Evolutionary conservation across 2,329 filamentous ascomycete species (phyloP).

Genomic region (Fusarium goolgardi): DNA sequence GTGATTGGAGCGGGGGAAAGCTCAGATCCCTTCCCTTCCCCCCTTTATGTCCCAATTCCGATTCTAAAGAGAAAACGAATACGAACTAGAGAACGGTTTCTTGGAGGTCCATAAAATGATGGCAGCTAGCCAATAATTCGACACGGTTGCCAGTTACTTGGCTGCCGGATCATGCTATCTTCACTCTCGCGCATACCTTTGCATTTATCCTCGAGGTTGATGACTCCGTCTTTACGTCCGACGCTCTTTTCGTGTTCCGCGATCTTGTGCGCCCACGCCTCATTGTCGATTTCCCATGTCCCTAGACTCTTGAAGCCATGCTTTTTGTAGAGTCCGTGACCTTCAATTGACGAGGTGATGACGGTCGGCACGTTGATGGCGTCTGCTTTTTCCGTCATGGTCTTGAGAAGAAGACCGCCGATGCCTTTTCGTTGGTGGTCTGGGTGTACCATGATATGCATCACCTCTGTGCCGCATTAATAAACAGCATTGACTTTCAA

Average conservation of each 20-base stretch:
- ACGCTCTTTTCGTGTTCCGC: constrained; percentile 15
- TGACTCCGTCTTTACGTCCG: constrained; percentile 27
- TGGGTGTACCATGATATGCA: constrained; percentile 44
- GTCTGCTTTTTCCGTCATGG: constrained; percentile 36
- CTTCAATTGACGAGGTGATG: constrained; percentile 37
- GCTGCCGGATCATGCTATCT: constrained; percentile 43
- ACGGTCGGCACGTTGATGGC: constrained; percentile 14
- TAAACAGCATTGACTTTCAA: background rate
- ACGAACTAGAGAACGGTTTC: constrained; percentile 37
- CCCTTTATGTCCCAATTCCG: constrained; percentile 9
- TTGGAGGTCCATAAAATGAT: background rate
- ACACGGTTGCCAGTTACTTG: constrained; percentile 21
- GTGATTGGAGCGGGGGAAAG: constrained; percentile 36
- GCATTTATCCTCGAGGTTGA: constrained; percentile 17
- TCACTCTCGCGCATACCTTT: constrained; percentile 37
- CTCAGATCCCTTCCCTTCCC: constrained; percentile 9
- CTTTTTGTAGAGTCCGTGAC: constrained; percentile 31
- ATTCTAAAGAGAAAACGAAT: constrained; percentile 33
- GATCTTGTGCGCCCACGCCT: constrained; percentile 36
- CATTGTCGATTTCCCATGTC: constrained; percentile 37
- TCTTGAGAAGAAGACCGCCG: constrained; percentile 27
- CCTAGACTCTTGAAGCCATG: constrained; percentile 36
- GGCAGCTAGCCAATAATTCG: constrained; percentile 13
- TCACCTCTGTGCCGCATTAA: constrained; percentile 27
- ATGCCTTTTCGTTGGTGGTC: constrained; percentile 40